Percentiles rank a stretch among this genome's conserved stretches.
phyloP scores from a whole-genome alignment of 176 grass and related monocot species.

The Urochloa ruziziensis region DNA sequence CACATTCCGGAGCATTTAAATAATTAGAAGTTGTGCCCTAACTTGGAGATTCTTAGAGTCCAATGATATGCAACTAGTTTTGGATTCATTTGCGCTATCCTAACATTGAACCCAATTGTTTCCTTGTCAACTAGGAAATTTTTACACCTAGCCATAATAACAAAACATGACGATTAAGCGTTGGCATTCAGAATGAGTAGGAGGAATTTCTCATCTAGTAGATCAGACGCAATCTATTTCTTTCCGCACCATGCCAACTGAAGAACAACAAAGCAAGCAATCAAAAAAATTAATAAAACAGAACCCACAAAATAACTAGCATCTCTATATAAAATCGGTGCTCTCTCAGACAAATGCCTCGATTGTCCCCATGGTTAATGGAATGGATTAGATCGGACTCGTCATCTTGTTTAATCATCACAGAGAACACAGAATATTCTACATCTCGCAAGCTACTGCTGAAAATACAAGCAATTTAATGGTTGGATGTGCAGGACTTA shows the following conservation, averaged over 20 bases:
- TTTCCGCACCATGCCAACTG: slow-evolving; percentile 1
- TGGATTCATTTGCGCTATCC: background rate
- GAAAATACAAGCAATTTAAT: no score
- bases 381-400: slow-evolving; percentile 19
- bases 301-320: background rate
- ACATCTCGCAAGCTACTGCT: no score
- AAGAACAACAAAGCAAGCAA: background rate
- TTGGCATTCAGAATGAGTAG: slow-evolving; percentile 35
- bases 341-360: slow-evolving; percentile 1
- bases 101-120: background rate
- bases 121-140: background rate
- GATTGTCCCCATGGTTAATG: background rate
- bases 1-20: background rate
- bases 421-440: background rate
- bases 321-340: background rate
- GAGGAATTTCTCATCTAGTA: slow-evolving; percentile 22
- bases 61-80: background rate
- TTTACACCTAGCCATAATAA: background rate
- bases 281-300: background rate
- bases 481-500: no score
- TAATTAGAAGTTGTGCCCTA: background rate
- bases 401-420: slow-evolving; percentile 27
- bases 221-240: background rate
- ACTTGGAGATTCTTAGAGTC: background rate
- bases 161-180: background rate